Conservation (phyloP, 768 basidiomycete genomes). For the Kondoa subrosea region DNA sequence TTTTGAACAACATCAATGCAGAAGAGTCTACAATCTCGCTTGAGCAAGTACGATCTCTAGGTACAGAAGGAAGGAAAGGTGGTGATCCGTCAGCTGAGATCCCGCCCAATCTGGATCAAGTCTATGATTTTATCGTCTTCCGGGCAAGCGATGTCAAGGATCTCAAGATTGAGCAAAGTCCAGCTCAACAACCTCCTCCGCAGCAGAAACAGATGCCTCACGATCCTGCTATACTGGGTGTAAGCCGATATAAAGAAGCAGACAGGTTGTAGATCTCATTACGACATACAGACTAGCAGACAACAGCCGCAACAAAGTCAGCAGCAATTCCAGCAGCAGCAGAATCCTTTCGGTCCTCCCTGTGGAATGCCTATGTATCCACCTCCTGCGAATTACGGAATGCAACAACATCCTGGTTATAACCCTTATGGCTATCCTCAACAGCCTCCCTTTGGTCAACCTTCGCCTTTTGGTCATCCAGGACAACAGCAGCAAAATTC, state of each 20-base stretch:
- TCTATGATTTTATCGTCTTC: conserved; percentile 29
- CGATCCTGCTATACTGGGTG: conserved; percentile 20
- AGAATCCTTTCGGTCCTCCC: not conserved
- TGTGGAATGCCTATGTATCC: not conserved
- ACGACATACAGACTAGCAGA: not conserved
- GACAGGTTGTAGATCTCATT: no score
- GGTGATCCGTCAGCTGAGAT: conserved; percentile 24
- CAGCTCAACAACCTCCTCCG: conserved; percentile 19
- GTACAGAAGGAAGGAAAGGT: conserved; percentile 26
- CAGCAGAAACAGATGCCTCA: conserved; percentile 6
- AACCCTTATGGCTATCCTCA: not conserved
- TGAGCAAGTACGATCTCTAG: conserved; percentile 24
- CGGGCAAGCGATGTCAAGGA: conserved; percentile 31
- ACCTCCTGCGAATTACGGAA: not conserved
- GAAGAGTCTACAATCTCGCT: conserved; percentile 26
- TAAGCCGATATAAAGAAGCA: conserved; percentile 12
- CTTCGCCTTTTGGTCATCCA: not conserved
- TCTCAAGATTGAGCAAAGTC: conserved; percentile 28
- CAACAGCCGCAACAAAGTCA: not conserved
- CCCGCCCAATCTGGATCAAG: conserved; percentile 20
- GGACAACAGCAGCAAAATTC: not conserved
- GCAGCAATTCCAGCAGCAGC: not conserved
- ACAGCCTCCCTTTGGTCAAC: not conserved
- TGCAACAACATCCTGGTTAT: no score
- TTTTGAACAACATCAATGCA: conserved; percentile 25